Percentiles rank a stretch among this genome's conserved stretches.
Evolutionary conservation across 1,139 yeast genomes (phyloP).

Genomic region (Starmera stellimalicola): DNA sequence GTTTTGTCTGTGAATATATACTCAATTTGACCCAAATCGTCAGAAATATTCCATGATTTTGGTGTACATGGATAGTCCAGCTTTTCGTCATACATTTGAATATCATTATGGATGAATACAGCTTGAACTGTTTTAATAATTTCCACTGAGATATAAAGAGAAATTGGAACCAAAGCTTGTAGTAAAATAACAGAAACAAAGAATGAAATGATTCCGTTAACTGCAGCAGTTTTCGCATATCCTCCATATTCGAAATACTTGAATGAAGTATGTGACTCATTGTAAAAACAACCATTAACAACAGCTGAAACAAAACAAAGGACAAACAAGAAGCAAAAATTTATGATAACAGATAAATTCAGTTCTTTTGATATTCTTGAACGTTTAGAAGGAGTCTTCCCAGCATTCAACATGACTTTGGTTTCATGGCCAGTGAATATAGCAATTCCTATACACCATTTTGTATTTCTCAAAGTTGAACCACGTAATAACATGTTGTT

Average conservation of each 20-base stretch:
- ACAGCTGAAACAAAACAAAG: slow-evolving; percentile 79
- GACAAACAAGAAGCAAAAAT: slow-evolving; percentile 64
- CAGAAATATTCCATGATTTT: slow-evolving; percentile 93
- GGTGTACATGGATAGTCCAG: slow-evolving; percentile 95
- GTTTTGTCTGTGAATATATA: slow-evolving; percentile 94
- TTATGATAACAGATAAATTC: slow-evolving; percentile 71
- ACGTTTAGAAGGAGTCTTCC: slow-evolving; percentile 83
- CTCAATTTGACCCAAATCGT: slow-evolving; percentile 94
- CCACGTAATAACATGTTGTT: slow-evolving; percentile 84
- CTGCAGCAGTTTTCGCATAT: slow-evolving; percentile 46
- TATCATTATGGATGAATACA: slow-evolving; percentile 81
- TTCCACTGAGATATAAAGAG: slow-evolving; percentile 89
- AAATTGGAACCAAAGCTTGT: slow-evolving; percentile 89
- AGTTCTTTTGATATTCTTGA: slow-evolving; percentile 78
- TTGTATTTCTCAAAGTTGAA: slow-evolving; percentile 79
- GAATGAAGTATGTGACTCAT: slow-evolving; percentile 44
- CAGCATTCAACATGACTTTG: slow-evolving; percentile 89
- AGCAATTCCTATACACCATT: slow-evolving; percentile 87
- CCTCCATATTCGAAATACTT: slow-evolving; percentile 63
- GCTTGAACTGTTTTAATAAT: slow-evolving; percentile 94
- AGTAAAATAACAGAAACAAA: slow-evolving; percentile 84
- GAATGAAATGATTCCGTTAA: slow-evolving; percentile 76
- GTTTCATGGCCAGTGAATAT: slow-evolving; percentile 90
- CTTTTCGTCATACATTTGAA: slow-evolving; percentile 72
- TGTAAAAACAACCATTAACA: slow-evolving; percentile 71